Percentiles rank a stretch among this genome's conserved stretches.
phyloP scores from a whole-genome alignment of 257 asterid species.

The Coffea eugenioides region DNA sequence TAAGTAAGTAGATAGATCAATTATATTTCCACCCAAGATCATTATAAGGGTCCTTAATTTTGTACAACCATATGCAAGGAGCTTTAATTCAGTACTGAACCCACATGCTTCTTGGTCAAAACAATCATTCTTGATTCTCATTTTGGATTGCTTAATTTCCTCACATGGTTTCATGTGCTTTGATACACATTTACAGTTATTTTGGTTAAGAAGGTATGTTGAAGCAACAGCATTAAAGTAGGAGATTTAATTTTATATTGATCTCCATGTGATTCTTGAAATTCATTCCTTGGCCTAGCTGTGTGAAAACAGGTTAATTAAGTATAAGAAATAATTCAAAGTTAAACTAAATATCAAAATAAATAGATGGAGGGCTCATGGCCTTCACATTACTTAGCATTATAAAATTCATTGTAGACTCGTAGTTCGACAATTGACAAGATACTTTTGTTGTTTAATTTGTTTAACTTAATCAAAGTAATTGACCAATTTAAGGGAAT shows the following conservation, averaged over 20 bases:
- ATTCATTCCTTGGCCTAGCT: background rate
- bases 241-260: background rate
- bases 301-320: background rate
- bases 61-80: background rate
- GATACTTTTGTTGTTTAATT: background rate
- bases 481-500: constrained; percentile 4
- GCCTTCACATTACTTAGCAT: background rate
- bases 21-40: no score
- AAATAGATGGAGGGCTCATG: no score
- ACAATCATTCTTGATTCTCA: background rate
- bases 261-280: background rate
- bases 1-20: no score
- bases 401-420: background rate
- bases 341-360: background rate
- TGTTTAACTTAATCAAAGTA: background rate
- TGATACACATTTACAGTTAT: background rate
- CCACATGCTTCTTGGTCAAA: background rate
- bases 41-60: background rate
- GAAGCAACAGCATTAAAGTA: background rate
- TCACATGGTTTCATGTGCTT: constrained; percentile 8
- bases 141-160: background rate
- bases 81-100: background rate
- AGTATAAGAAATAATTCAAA: background rate
- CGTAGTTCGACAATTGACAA: background rate
- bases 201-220: background rate